A percentile compares a stretch with the other conserved stretches of the same genome.
Evolutionary conservation across 2,329 filamentous ascomycete genomes (phyloP).

Genomic region (Aspergillus bombycis): DNA sequence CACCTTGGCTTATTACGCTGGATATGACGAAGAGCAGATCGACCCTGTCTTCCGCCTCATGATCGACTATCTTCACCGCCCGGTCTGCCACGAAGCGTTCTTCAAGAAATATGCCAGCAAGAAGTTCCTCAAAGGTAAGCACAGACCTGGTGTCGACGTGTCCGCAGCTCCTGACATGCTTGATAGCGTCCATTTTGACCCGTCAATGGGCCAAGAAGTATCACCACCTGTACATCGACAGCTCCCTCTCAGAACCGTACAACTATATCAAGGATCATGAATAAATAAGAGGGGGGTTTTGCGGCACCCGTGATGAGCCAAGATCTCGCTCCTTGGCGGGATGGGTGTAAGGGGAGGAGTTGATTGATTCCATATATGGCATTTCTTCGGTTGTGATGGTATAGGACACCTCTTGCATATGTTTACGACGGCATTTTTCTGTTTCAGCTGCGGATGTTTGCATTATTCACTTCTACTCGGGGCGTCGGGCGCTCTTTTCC

Average conservation of each 20-base stretch:
- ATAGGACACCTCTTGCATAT: conserved; percentile 44
- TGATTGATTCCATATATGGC: conserved; percentile 42
- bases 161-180: conserved; percentile 25
- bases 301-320: conserved; percentile 30
- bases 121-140: conserved; percentile 95
- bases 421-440: conserved; percentile 41
- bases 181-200: conserved; percentile 81
- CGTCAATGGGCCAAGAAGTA: conserved; percentile 93
- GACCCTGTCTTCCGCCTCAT: conserved; percentile 90
- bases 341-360: conserved; percentile 28
- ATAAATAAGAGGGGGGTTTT: conserved; percentile 30
- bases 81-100: conserved; percentile 92
- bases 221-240: conserved; percentile 42
- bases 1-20: conserved; percentile 86
- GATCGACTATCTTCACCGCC: conserved; percentile 92
- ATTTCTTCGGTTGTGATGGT: conserved; percentile 47
- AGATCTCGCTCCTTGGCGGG: conserved; percentile 22
- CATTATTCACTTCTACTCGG: conserved; percentile 37
- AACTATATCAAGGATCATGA: conserved; percentile 36
- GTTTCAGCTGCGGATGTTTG: conserved; percentile 38
- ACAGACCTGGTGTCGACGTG: not conserved
- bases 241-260: conserved; percentile 35
- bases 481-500: conserved; percentile 38
- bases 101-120: conserved; percentile 99
- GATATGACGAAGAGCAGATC: conserved; percentile 91